Percentiles rank a stretch among this genome's conserved stretches.
Conservation (phyloP, 495 filamentous ascomycete genomes). For the Daldinia bambusicola region DNA sequence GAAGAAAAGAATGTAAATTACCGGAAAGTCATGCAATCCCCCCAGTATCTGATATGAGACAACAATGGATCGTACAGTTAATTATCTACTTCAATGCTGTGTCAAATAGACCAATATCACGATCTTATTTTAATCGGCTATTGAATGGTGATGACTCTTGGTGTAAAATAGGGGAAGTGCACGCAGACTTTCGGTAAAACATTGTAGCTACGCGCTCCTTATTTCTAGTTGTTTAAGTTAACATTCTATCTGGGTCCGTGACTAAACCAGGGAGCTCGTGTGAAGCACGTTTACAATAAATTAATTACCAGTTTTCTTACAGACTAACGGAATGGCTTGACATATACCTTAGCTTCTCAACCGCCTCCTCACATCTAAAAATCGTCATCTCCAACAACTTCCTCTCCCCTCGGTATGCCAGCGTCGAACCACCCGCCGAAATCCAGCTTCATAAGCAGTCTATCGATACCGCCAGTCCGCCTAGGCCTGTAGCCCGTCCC, state of each 20-base stretch:
- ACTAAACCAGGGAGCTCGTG: neutral
- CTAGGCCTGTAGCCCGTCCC: constrained; percentile 67
- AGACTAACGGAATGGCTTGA: neutral
- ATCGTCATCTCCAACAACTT: constrained; percentile 28
- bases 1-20: no score
- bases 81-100: no score
- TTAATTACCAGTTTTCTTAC: neutral
- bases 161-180: neutral
- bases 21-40: no score
- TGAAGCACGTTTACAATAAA: neutral
- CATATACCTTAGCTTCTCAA: neutral
- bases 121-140: no score
- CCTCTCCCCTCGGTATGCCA: constrained; percentile 36
- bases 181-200: neutral
- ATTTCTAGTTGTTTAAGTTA: neutral
- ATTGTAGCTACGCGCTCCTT: neutral
- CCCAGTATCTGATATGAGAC: no score
- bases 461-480: constrained; percentile 77
- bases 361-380: constrained; percentile 12
- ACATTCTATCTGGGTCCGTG: neutral
- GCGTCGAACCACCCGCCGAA: constrained; percentile 63
- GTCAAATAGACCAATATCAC: no score
- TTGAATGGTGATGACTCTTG: no score
- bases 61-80: no score
- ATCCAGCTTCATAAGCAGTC: constrained; percentile 87